Conservation (phyloP, 2,329 filamentous ascomycete genomes). For the Talaromyces islandicus region DNA sequence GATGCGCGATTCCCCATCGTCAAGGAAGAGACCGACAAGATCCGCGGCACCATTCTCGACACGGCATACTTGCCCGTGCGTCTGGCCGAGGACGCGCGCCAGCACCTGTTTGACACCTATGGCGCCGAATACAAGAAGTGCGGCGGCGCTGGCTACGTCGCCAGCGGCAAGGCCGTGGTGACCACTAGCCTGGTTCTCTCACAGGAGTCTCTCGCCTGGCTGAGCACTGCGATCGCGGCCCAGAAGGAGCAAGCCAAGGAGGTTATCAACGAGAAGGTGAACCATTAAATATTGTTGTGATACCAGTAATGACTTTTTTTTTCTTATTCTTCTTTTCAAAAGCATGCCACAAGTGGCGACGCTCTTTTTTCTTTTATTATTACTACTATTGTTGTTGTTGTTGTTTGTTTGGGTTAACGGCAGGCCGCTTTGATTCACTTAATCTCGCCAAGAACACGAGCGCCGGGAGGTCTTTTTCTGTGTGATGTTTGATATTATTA, state of each 20-base stretch:
- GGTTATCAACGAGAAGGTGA: constrained; percentile 44
- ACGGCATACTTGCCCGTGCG: constrained; percentile 58
- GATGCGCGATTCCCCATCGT: constrained; percentile 67
- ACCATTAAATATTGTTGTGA: constrained; percentile 15
- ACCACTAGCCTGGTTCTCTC: constrained; percentile 62
- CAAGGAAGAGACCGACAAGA: constrained; percentile 67
- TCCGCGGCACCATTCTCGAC: constrained; percentile 59
- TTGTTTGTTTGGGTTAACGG: not conserved
- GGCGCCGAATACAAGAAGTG: constrained; percentile 42
- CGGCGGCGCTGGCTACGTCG: constrained; percentile 55
- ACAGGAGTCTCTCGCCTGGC: constrained; percentile 57
- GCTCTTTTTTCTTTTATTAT: not conserved
- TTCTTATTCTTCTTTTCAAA: not conserved
- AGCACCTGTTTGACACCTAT: constrained; percentile 39
- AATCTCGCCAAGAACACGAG: not conserved
- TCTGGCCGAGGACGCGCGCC: constrained; percentile 53
- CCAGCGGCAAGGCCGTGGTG: constrained; percentile 63
- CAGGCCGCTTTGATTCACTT: not conserved
- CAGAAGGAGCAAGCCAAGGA: constrained; percentile 60
- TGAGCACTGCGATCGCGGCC: constrained; percentile 53
- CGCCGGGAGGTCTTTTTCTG: not conserved
- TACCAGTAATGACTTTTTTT: not conserved
- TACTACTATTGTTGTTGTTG: too few relatives aligned
- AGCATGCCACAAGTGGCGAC: not conserved
- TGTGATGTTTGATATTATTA: not conserved